Base-by-base conservation (phyloP, 2,329 filamentous ascomycete genomes). In the Tricladium varicosporioides region DNA sequence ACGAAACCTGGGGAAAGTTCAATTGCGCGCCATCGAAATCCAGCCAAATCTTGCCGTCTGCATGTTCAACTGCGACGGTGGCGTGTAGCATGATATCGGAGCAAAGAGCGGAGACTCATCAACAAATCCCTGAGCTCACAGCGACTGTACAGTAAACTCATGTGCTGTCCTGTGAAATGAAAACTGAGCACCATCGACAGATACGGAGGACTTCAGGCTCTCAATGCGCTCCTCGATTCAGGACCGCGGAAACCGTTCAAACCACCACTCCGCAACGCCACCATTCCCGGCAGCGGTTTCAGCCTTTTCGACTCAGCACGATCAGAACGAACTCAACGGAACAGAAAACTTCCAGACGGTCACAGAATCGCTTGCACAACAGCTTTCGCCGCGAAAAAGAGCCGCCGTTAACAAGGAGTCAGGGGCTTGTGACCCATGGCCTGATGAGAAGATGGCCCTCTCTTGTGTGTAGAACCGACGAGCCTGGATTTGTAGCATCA, bases 1-100 rank as follows among this genome's bases (percentile, higher is more conserved):
- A 54, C 55, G 50, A 58, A 60, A 60, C 50, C 58, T 55, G 55
- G 58, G 58, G 58, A 56, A 59, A 31, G 27, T 27, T 27, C 22
- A 27, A n/a, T 40, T 40, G 36, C 36, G 36, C 36, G n/a, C 36
- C 36, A 13, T 40, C n/a, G 36, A 4, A 4, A 40, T 11, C 36
- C 36, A 19, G 11, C 7, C 32, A 22, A 51, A 48, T 19, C 45
- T 27, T 27, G 19, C 27, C 19, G 47, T 8, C 36, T 31, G 31
- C 49, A 44, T 40, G 9, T 51, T 44, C 16, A 51, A 36, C 40
- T 51, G 49, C 18, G 49, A 51, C 36, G 32, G 48, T 33, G 48
- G 22, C 22, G 22, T 36, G 49, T 51, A 40, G 32, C 31, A 32
- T 40, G 48, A 19, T 31, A 5, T 42, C 14, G 9, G 32, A 51